Evolutionary conservation across 2,329 filamentous ascomycete species (phyloP).

Genomic region (Aspergillus proliferans): DNA sequence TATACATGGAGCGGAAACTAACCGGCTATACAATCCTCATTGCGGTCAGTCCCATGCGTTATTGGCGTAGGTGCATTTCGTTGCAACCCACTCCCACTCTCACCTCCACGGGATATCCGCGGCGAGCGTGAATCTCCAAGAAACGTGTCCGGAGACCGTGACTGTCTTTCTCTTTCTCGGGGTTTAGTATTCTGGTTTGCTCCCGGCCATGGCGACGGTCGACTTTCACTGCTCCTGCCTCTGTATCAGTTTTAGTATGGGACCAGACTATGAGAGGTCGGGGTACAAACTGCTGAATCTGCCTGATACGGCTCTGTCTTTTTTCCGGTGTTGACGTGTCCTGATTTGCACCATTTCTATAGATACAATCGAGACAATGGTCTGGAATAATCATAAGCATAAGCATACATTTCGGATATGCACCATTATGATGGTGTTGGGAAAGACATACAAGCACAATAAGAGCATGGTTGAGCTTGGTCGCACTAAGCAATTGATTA

Average conservation of each 20-base stretch:
- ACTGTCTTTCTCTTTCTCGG: neutral
- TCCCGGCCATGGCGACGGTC: slow-evolving; percentile 11
- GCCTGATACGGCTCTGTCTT: slow-evolving; percentile 3
- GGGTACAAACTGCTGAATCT: slow-evolving; percentile 4
- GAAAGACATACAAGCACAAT: slow-evolving; percentile 14
- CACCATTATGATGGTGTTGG: neutral
- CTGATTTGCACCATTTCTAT: slow-evolving; percentile 5
- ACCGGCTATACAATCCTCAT: slow-evolving; percentile 2
- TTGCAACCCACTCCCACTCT: neutral
- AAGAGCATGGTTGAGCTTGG: slow-evolving; percentile 14
- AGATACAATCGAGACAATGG: slow-evolving; percentile 13
- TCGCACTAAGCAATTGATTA: slow-evolving; percentile 7
- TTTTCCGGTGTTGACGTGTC: slow-evolving; percentile 4
- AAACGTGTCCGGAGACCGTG: neutral
- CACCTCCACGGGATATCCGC: neutral
- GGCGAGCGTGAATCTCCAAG: neutral
- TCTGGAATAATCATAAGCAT: slow-evolving; percentile 4
- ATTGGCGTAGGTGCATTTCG: slow-evolving; percentile 1
- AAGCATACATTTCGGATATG: neutral
- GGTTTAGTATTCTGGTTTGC: neutral
- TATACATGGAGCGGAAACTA: neutral
- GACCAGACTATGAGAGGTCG: neutral
- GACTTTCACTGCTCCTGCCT: slow-evolving; percentile 1
- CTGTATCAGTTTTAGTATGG: neutral
- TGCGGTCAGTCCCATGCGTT: neutral